These are phyloP conservation scores for Sisymbrium altissimum DNA, from an alignment of 345 rosid genomes.

Conservation along the genomic window DNA sequence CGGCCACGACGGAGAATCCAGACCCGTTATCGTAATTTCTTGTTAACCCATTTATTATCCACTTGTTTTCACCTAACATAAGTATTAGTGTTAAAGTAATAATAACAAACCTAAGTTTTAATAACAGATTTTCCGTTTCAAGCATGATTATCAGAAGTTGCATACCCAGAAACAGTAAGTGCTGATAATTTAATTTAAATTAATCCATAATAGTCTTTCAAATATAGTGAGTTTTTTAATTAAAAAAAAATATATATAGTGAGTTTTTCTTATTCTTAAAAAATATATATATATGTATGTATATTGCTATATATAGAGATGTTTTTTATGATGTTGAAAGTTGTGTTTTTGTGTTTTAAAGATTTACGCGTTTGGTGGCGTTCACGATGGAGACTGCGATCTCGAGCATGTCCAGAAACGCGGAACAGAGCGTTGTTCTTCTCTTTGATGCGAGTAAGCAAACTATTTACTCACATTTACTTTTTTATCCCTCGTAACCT, in stretches of 20 bases:
- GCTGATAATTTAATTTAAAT: not conserved
- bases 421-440: conserved; percentile 64
- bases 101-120: not conserved
- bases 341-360: not conserved
- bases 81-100: not conserved
- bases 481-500: not conserved
- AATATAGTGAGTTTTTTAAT: not conserved
- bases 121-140: conserved; percentile 74
- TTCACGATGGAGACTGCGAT: conserved; percentile 89
- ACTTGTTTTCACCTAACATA: not conserved
- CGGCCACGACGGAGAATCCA: conserved; percentile 80
- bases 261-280: no score
- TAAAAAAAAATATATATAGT: no score
- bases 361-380: conserved; percentile 78
- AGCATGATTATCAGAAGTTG: conserved; percentile 84
- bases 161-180: conserved; percentile 78
- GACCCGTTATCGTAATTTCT: conserved; percentile 69
- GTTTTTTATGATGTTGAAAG: not conserved
- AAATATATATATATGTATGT: no score
- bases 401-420: conserved; percentile 72
- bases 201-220: not conserved
- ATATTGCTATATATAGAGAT: not conserved
- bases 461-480: conserved; percentile 37
- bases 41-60: not conserved
- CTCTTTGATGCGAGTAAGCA: conserved; percentile 92